These are phyloP conservation scores for Pestalotiopsis sp. DNA, from an alignment of 2,329 filamentous ascomycete genomes.

Conservation along the genomic window DNA sequence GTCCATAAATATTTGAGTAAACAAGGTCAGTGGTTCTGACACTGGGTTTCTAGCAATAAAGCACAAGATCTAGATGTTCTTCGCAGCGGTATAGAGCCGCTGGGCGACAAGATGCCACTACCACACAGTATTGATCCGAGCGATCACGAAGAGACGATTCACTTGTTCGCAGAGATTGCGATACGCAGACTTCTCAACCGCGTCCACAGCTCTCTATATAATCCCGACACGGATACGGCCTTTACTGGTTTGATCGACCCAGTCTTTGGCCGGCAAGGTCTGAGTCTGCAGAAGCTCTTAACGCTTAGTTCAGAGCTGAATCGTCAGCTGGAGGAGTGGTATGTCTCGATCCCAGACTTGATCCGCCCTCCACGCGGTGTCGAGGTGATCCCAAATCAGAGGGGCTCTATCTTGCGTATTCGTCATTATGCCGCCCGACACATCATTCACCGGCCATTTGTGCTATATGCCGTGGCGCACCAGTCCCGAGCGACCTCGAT, in stretches of 20 bases:
- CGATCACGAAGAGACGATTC: slow-evolving; percentile 38
- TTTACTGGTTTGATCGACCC: slow-evolving; percentile 24
- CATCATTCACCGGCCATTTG: slow-evolving; percentile 69
- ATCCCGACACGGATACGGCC: slow-evolving; percentile 27
- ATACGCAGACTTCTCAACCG: slow-evolving; percentile 45
- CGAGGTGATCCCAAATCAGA: slow-evolving; percentile 60
- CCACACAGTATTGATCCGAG: slow-evolving; percentile 34
- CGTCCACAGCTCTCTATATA: slow-evolving; percentile 44
- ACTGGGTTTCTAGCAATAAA: slow-evolving; percentile 57
- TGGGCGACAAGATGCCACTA: slow-evolving; percentile 38
- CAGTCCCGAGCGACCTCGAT: slow-evolving; percentile 17
- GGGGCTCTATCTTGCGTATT: slow-evolving; percentile 69
- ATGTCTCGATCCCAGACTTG: slow-evolving; percentile 37
- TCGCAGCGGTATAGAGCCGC: slow-evolving; percentile 39
- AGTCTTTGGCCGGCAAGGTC: slow-evolving; percentile 27
- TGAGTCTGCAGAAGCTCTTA: slow-evolving; percentile 32
- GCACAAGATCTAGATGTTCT: slow-evolving; percentile 62
- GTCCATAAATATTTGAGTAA: slow-evolving; percentile 8
- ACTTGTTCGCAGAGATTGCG: slow-evolving; percentile 45
- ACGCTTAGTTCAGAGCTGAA: slow-evolving; percentile 39
- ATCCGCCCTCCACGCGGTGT: slow-evolving; percentile 56
- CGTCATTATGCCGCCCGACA: slow-evolving; percentile 75
- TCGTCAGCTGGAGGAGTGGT: slow-evolving; percentile 42
- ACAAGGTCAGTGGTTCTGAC: neutral
- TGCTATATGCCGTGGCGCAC: slow-evolving; percentile 31